Percentiles rank a stretch among this genome's conserved stretches.
Evolutionary conservation across 768 basidiomycete genomes (phyloP).

Genomic region (Pulveroboletus sp.): DNA sequence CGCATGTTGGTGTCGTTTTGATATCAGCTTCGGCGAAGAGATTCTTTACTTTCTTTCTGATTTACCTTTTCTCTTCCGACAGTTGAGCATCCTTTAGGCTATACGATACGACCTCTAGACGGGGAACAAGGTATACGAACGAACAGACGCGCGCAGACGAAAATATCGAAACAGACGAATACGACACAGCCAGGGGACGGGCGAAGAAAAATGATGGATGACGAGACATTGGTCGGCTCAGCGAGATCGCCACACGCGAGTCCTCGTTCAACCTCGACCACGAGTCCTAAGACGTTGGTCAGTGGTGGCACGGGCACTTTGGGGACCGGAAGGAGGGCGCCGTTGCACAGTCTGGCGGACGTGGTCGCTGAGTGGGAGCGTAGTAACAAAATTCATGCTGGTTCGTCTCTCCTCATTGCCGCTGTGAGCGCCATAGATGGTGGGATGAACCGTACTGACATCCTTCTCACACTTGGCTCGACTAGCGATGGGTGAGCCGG

Average conservation of each 20-base stretch:
- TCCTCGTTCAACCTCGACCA: conserved; percentile 17
- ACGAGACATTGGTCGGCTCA: conserved; percentile 22
- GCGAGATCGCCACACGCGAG: conserved; percentile 19
- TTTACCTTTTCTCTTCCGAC: not conserved
- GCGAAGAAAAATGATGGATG: conserved; percentile 15
- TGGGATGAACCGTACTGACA: not conserved
- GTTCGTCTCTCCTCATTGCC: conserved; percentile 20
- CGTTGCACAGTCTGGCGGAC: conserved; percentile 39
- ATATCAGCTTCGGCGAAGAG: conserved; percentile 5
- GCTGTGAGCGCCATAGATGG: not conserved
- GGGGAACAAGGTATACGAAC: not conserved
- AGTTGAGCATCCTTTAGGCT: not conserved
- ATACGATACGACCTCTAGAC: not conserved
- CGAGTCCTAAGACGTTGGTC: conserved; percentile 6
- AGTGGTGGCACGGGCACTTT: conserved; percentile 3
- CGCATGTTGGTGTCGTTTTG: not conserved
- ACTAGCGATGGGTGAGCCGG: conserved; percentile 29
- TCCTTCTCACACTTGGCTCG: not conserved
- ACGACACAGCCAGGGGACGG: not conserved
- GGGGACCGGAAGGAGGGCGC: conserved; percentile 30
- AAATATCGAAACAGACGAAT: not conserved
- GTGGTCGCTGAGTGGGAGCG: conserved; percentile 40
- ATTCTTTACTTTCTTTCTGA: not conserved
- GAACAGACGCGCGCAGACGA: not conserved
- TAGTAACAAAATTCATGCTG: conserved; percentile 29